Percentiles rank a stretch among this genome's conserved stretches.
These are phyloP conservation scores for Agrocybe pediades DNA, from an alignment of 768 basidiomycete genomes.

Conservation along the genomic window DNA sequence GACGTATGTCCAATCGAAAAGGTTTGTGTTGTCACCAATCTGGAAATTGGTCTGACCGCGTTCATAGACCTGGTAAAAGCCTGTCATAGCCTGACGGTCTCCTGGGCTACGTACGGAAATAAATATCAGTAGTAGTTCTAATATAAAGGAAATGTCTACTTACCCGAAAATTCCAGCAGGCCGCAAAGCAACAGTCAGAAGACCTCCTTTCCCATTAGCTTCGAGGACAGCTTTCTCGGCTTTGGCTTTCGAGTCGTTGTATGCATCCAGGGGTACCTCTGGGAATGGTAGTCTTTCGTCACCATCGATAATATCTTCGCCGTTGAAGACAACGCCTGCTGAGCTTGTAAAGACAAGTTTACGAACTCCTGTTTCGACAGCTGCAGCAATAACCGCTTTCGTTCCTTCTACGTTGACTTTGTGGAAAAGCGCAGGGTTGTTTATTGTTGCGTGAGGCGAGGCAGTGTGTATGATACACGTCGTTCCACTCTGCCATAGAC, in stretches of 20 bases:
- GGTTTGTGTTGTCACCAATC: slow-evolving; percentile 89
- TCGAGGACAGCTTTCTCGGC: slow-evolving; percentile 82
- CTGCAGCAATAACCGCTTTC: slow-evolving; percentile 80
- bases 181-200: slow-evolving; percentile 87
- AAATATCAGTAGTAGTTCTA: neutral
- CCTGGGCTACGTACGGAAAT: slow-evolving; percentile 62
- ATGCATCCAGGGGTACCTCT: slow-evolving; percentile 78
- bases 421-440: slow-evolving; percentile 73
- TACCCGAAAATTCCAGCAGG: slow-evolving; percentile 97
- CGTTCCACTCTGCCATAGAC: slow-evolving; percentile 63
- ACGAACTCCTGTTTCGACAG: slow-evolving; percentile 66
- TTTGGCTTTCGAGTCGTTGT: slow-evolving; percentile 92
- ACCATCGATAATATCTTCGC: slow-evolving; percentile 74
- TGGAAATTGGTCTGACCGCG: slow-evolving; percentile 88
- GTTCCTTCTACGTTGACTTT: slow-evolving; percentile 97
- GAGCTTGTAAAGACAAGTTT: slow-evolving; percentile 96
- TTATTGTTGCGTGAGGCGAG: slow-evolving; percentile 69
- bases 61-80: slow-evolving; percentile 79
- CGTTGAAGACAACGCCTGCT: slow-evolving; percentile 89
- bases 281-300: slow-evolving; percentile 88
- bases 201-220: slow-evolving; percentile 83
- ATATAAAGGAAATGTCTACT: slow-evolving; percentile 21
- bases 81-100: slow-evolving; percentile 82
- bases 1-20: slow-evolving; percentile 97
- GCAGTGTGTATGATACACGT: slow-evolving; percentile 97